A percentile compares a stretch with the other conserved stretches of the same genome.
Conservation (phyloP, 2,329 filamentous ascomycete genomes). For the Penicillium sp. region DNA sequence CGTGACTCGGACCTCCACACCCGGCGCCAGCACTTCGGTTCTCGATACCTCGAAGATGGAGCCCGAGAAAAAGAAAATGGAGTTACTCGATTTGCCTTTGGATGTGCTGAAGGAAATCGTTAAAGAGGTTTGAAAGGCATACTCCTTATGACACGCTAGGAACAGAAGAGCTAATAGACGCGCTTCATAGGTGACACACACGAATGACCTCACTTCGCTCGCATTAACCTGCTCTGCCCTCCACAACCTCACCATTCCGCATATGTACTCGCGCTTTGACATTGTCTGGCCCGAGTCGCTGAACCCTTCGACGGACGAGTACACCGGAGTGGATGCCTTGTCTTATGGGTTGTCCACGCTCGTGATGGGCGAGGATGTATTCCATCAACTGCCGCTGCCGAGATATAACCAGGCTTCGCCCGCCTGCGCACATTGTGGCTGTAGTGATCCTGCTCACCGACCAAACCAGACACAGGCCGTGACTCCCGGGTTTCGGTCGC, state of each 20-base stretch:
- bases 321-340: conserved; percentile 78
- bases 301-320: conserved; percentile 64
- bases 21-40: conserved; percentile 16
- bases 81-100: conserved; percentile 75
- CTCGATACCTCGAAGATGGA: neutral
- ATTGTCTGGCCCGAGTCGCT: conserved; percentile 84
- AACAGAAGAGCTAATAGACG: neutral
- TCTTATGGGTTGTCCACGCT: conserved; percentile 82
- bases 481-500: conserved; percentile 34
- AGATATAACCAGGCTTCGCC: neutral
- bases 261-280: conserved; percentile 84
- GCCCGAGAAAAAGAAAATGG: conserved; percentile 59
- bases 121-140: conserved; percentile 65
- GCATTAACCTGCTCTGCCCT: conserved; percentile 79
- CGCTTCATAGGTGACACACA: conserved; percentile 70
- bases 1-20: conserved; percentile 19
- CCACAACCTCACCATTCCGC: conserved; percentile 74
- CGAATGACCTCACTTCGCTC: conserved; percentile 79
- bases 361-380: conserved; percentile 72
- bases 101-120: conserved; percentile 80
- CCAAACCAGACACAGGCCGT: conserved; percentile 5
- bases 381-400: conserved; percentile 57
- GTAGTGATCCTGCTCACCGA: conserved; percentile 30
- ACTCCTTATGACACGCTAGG: neutral
- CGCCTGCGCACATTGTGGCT: conserved; percentile 42